Conservation (phyloP, 371 early-diverging fungal genomes). For the Mucor irregularis region DNA sequence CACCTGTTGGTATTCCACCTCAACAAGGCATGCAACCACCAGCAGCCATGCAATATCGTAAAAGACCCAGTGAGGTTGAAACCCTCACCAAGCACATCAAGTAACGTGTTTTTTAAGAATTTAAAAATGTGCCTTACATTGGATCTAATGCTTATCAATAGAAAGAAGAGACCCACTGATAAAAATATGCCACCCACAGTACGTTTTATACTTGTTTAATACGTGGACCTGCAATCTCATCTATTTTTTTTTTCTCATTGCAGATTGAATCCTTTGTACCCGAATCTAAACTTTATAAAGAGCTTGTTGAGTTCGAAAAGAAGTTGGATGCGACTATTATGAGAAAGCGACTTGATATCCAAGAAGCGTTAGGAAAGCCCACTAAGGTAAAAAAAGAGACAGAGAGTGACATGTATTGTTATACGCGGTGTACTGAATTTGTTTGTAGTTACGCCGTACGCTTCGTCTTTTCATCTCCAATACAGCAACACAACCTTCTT, state of each 20-base stretch:
- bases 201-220: neutral
- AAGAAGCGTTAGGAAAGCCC: slow-evolving; percentile 79
- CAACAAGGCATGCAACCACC: slow-evolving; percentile 25
- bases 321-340: slow-evolving; percentile 86
- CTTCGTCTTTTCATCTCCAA: slow-evolving; percentile 92
- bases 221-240: neutral
- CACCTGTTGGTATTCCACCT: slow-evolving; percentile 13
- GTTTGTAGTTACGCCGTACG: slow-evolving; percentile 68
- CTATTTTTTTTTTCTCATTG: neutral
- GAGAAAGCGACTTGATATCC: slow-evolving; percentile 87
- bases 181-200: slow-evolving; percentile 60
- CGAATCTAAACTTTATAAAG: slow-evolving; percentile 85
- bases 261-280: slow-evolving; percentile 90
- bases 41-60: slow-evolving; percentile 28
- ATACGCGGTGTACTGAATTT: neutral
- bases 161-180: slow-evolving; percentile 64
- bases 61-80: slow-evolving; percentile 42
- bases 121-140: neutral
- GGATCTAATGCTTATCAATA: slow-evolving; percentile 9
- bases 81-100: slow-evolving; percentile 43
- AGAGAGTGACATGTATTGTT: neutral
- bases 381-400: slow-evolving; percentile 52
- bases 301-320: slow-evolving; percentile 86
- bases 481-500: slow-evolving; percentile 66
- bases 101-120: slow-evolving; percentile 14